Evolutionary conservation across 2,329 filamentous ascomycete species (phyloP).

Genomic region (Colletotrichum sp.): DNA sequence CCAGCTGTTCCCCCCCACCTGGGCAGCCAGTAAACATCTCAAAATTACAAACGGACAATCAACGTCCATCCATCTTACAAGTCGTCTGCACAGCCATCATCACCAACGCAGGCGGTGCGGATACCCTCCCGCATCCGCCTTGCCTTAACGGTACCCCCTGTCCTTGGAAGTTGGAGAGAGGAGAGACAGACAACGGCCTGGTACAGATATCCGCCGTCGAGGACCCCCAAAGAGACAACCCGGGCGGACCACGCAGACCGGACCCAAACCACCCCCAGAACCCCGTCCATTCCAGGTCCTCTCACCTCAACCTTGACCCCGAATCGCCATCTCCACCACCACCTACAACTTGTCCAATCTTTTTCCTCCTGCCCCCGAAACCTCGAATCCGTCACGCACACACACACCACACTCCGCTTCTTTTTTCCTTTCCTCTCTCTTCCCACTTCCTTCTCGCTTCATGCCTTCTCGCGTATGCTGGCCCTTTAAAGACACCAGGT

Average conservation of each 20-base stretch:
- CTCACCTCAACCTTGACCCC: background rate
- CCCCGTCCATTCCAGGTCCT: background rate
- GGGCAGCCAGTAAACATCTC: background rate
- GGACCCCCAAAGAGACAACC: background rate
- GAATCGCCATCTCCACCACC: constrained; percentile 11
- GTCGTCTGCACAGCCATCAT: background rate
- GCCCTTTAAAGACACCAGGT: background rate
- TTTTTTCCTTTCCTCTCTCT: background rate
- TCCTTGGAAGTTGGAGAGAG: background rate
- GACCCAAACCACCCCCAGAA: background rate
- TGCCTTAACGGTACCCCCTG: background rate
- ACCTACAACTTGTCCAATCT: background rate
- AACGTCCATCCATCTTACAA: background rate
- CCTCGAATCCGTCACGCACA: constrained; percentile 7
- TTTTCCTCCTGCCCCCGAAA: background rate
- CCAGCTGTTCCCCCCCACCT: background rate
- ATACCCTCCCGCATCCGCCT: background rate
- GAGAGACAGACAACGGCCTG: background rate
- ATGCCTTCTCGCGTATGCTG: background rate
- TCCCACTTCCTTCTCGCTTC: background rate
- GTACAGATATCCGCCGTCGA: background rate
- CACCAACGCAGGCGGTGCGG: background rate
- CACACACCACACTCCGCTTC: background rate
- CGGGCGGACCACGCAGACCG: background rate
- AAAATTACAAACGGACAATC: background rate